Conservation (phyloP, 169 alveolate species). For the Eimeria mitis region DNA sequence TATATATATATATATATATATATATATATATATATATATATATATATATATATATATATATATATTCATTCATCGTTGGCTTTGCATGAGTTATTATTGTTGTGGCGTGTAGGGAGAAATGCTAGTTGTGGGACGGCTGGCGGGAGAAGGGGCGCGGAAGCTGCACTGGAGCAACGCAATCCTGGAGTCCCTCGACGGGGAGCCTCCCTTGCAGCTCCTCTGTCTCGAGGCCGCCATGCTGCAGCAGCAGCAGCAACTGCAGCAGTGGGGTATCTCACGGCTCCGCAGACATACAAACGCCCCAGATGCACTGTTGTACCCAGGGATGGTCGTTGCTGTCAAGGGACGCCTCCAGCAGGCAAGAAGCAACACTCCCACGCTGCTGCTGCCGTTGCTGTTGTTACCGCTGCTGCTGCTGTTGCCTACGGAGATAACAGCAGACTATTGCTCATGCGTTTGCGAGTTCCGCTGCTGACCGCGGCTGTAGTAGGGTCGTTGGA, state of each 20-base stretch:
- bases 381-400: slow-evolving; percentile 49
- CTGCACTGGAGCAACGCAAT: slow-evolving; percentile 51
- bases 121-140: slow-evolving; percentile 44
- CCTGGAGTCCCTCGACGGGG: slow-evolving; percentile 53
- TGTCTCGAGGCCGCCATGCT: slow-evolving; percentile 34
- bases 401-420: neutral
- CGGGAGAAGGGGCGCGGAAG: slow-evolving; percentile 47
- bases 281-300: slow-evolving; percentile 39
- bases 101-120: neutral
- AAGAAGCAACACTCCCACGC: neutral
- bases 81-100: neutral
- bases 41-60: neutral
- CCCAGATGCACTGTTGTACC: slow-evolving; percentile 33
- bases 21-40: neutral
- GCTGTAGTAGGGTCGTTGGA: neutral
- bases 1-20: neutral
- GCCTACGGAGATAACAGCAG: neutral
- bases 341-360: slow-evolving; percentile 70
- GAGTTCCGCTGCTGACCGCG: neutral
- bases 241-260: slow-evolving; percentile 72
- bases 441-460: neutral
- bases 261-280: slow-evolving; percentile 62
- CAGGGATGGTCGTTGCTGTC: slow-evolving; percentile 68
- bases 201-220: slow-evolving; percentile 56
- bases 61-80: neutral